Conservation (phyloP, 2,329 filamentous ascomycete species). For the Botryotinia globosa region DNA sequence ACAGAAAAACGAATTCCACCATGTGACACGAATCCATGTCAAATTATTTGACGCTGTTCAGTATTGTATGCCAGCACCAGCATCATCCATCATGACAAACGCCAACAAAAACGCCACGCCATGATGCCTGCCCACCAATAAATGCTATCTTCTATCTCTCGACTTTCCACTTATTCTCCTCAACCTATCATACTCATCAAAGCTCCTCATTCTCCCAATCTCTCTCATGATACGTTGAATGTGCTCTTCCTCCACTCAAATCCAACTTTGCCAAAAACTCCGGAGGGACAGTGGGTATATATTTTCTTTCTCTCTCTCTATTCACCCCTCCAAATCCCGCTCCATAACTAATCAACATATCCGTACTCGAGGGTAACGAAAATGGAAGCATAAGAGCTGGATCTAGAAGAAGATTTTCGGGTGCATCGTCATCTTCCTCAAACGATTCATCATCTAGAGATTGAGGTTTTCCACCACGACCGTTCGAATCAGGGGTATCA, state of each 20-base stretch:
- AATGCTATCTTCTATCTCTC: conserved; percentile 19
- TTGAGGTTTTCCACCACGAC: conserved; percentile 35
- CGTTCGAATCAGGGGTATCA: conserved; percentile 44
- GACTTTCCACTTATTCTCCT: not conserved
- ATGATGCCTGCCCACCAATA: conserved; percentile 12
- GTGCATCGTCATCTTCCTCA: conserved; percentile 63
- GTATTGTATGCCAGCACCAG: not conserved
- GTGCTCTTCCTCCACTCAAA: conserved; percentile 45
- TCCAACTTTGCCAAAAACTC: conserved; percentile 92
- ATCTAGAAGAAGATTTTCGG: conserved; percentile 76
- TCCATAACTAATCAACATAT: conserved; percentile 95
- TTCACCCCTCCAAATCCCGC: conserved; percentile 93
- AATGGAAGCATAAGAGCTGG: conserved; percentile 92
- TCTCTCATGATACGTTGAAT: conserved; percentile 59
- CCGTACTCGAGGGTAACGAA: conserved; percentile 89
- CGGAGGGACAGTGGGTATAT: conserved; percentile 90
- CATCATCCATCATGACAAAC: not conserved
- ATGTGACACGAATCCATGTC: not conserved
- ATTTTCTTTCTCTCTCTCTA: conserved; percentile 86
- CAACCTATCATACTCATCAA: conserved; percentile 21
- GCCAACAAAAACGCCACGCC: conserved; percentile 19
- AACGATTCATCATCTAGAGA: conserved; percentile 28
- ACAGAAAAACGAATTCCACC: not conserved
- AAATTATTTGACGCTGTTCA: not conserved
- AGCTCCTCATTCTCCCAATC: conserved; percentile 65